Evolutionary conservation across 176 grass and related monocot genomes (phyloP).

Genomic region (Cenchrus fungigraminus): DNA sequence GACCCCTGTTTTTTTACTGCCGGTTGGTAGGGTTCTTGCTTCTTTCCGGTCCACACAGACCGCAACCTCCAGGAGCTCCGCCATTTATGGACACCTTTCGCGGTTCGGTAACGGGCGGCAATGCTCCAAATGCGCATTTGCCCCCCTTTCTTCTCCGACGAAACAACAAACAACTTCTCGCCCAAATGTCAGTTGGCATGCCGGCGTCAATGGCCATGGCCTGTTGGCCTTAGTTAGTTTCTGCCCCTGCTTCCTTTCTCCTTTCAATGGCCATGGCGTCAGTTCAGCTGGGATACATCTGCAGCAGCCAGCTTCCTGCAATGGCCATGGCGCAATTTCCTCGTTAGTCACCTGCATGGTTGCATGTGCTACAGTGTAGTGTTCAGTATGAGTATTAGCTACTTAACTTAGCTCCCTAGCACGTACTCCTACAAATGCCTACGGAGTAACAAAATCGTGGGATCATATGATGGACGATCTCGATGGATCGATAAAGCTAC

Average conservation of each 20-base stretch:
- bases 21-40: constrained; percentile 40
- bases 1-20: neutral
- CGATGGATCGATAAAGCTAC: constrained; percentile 7
- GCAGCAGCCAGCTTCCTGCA: neutral
- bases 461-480: neutral
- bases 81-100: constrained; percentile 46
- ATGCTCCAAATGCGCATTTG: neutral
- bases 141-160: neutral
- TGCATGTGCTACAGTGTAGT: constrained; percentile 21
- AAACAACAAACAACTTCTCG: neutral
- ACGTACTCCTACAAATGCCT: constrained; percentile 11
- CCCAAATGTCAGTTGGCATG: too few species aligned
- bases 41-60: neutral
- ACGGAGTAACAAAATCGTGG: constrained; percentile 23
- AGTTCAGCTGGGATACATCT: neutral
- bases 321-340: neutral
- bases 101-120: neutral
- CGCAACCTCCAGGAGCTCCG: constrained; percentile 9
- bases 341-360: neutral
- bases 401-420: neutral
- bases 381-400: neutral
- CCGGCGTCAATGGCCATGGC: constrained; percentile 1
- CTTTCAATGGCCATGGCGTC: neutral
- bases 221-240: neutral
- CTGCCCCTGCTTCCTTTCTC: neutral